Conservation (phyloP, 768 basidiomycete species). For the Dendrothele bispora region DNA sequence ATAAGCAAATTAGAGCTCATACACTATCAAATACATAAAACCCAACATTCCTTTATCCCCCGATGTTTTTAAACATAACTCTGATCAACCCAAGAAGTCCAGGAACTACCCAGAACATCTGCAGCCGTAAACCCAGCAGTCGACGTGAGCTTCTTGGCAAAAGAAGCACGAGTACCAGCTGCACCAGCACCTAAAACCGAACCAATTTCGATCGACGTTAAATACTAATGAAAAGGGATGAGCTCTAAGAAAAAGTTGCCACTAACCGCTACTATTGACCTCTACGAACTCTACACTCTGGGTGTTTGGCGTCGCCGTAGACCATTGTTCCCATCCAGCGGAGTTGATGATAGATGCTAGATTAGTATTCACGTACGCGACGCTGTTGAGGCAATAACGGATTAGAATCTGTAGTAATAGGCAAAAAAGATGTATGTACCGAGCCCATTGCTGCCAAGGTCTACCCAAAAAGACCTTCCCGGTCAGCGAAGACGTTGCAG, state of each 20-base stretch:
- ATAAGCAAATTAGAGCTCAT: too few relatives aligned
- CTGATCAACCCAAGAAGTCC: constrained; percentile 23
- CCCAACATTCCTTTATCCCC: too few relatives aligned
- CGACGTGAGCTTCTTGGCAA: constrained; percentile 19
- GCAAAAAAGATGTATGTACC: neutral
- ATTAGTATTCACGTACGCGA: constrained; percentile 17
- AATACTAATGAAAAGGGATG: neutral
- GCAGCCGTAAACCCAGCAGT: constrained; percentile 17
- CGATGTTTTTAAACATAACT: constrained; percentile 11
- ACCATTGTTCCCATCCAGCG: constrained; percentile 24
- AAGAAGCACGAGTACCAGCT: constrained; percentile 23
- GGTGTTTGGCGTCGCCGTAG: constrained; percentile 22
- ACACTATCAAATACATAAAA: too few relatives aligned
- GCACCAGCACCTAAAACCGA: constrained; percentile 20
- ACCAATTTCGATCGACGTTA: neutral
- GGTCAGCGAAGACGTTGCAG: constrained; percentile 16
- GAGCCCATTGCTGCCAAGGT: constrained; percentile 23
- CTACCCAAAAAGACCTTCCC: constrained; percentile 23
- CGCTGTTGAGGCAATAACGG: constrained; percentile 10
- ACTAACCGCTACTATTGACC: constrained; percentile 18
- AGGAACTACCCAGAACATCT: constrained; percentile 22
- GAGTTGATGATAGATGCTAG: constrained; percentile 20
- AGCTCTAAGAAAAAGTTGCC: neutral
- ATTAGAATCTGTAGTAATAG: neutral
- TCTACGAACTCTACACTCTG: constrained; percentile 22